Conservation (phyloP, 108 stramenopile genomes). For the Schizochytrium sp. region DNA sequence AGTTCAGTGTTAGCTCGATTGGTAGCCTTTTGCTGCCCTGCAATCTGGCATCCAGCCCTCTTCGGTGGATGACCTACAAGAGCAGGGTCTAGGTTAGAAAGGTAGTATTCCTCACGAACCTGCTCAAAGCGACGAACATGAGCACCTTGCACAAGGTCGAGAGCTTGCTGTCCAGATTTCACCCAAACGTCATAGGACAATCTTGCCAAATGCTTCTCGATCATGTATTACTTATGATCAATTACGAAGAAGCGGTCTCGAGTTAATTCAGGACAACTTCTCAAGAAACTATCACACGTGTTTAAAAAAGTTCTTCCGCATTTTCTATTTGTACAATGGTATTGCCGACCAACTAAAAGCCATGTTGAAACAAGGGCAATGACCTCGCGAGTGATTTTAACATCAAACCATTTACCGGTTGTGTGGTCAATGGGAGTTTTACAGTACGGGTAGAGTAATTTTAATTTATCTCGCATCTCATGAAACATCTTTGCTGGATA, state of each 20-base stretch:
- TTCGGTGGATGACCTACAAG: neutral
- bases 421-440: neutral
- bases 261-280: neutral
- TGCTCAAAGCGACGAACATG: neutral
- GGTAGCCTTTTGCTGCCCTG: neutral
- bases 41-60: neutral
- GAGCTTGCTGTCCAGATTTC: neutral
- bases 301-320: neutral
- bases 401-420: neutral
- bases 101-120: neutral
- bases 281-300: neutral
- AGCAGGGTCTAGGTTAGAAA: neutral
- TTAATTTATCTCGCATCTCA: neutral
- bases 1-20: neutral
- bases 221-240: neutral
- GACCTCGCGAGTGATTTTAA: neutral
- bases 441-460: neutral
- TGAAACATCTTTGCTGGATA: neutral
- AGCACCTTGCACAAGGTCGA: neutral
- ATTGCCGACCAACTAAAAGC: neutral
- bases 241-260: neutral
- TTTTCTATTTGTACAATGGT: neutral
- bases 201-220: neutral
- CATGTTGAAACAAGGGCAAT: neutral
- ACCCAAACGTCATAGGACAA: neutral